A percentile compares a stretch with the other conserved stretches of the same genome.
These are phyloP conservation scores for Diaporthe citriasiana DNA, from an alignment of 2,329 filamentous ascomycete species.

Conservation along the genomic window DNA sequence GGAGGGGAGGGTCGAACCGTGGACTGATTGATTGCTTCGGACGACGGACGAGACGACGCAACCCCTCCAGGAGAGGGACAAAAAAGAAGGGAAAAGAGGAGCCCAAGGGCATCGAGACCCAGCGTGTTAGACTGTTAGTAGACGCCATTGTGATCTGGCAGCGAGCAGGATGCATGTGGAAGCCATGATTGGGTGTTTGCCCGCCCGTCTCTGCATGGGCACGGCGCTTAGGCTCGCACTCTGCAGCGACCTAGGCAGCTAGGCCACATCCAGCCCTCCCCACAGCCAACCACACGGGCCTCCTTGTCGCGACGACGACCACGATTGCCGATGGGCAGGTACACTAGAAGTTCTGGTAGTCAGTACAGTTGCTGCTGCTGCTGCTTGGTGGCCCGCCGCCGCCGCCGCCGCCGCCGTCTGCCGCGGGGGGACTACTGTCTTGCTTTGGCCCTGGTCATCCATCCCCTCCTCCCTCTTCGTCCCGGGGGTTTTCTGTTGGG, in stretches of 20 bases:
- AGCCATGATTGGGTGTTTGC: slow-evolving; percentile 39
- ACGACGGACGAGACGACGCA: slow-evolving; percentile 23
- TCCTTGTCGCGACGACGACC: slow-evolving; percentile 26
- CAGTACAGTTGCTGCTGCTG: not conserved
- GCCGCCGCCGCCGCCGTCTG: not conserved
- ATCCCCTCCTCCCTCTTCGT: not conserved
- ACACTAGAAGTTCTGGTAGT: not conserved
- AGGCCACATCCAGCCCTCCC: not conserved
- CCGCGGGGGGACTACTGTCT: not conserved
- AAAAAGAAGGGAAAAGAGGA: not conserved
- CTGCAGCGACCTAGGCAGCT: slow-evolving; percentile 35
- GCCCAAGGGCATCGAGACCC: not conserved
- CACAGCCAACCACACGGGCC: slow-evolving; percentile 29
- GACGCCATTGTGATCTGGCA: slow-evolving; percentile 41
- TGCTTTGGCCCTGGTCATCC: slow-evolving; percentile 7
- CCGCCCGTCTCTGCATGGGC: slow-evolving; percentile 36
- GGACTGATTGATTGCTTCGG: slow-evolving; percentile 24
- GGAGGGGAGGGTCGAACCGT: slow-evolving; percentile 11
- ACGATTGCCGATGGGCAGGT: not conserved
- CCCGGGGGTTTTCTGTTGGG: too few species aligned
- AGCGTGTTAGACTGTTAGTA: slow-evolving; percentile 2
- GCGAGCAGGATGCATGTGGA: slow-evolving; percentile 37
- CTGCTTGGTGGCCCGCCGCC: not conserved
- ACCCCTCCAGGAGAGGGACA: not conserved
- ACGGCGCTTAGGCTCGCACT: slow-evolving; percentile 38